phyloP scores from a whole-genome alignment of 2,329 filamentous ascomycete genomes.

The Paecilomyces niveus region DNA sequence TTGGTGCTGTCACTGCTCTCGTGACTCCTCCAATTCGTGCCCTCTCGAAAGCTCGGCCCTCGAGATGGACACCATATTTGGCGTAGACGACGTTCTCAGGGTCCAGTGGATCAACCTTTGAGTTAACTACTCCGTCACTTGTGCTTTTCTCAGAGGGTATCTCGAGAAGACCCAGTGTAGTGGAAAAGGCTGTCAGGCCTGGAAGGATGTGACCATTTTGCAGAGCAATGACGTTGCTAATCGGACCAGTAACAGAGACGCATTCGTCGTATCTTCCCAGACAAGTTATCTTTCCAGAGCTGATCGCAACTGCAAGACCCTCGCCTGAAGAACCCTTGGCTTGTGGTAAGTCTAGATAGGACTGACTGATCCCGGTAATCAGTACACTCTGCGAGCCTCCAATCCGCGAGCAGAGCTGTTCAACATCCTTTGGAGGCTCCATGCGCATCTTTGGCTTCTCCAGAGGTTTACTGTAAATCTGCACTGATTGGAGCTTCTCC shows the following conservation, averaged over 20 bases:
- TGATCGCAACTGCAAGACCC: constrained; percentile 45
- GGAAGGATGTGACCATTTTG: constrained; percentile 55
- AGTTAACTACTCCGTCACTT: constrained; percentile 44
- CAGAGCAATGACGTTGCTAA: constrained; percentile 41
- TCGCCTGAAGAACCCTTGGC: neutral
- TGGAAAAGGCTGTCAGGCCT: constrained; percentile 55
- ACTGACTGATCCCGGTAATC: constrained; percentile 14
- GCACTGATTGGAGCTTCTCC: constrained; percentile 22
- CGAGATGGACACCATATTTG: constrained; percentile 39
- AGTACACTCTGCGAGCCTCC: constrained; percentile 24
- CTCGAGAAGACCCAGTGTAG: constrained; percentile 55
- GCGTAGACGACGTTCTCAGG: constrained; percentile 26
- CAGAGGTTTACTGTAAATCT: neutral
- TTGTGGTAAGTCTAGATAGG: constrained; percentile 21
- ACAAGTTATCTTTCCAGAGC: constrained; percentile 50
- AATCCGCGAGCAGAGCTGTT: constrained; percentile 8
- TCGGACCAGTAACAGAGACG: constrained; percentile 28
- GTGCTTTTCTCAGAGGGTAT: constrained; percentile 52
- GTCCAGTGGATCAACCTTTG: constrained; percentile 45
- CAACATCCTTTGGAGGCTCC: constrained; percentile 12
- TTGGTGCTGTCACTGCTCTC: constrained; percentile 51
- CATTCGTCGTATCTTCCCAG: constrained; percentile 47
- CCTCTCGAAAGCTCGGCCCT: constrained; percentile 49
- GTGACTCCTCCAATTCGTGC: constrained; percentile 53
- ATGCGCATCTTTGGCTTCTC: constrained; percentile 17